A percentile compares a stretch with the other conserved stretches of the same genome.
Evolutionary conservation across 257 asterid species (phyloP).

Genomic region (Thymus quinquecostatus): DNA sequence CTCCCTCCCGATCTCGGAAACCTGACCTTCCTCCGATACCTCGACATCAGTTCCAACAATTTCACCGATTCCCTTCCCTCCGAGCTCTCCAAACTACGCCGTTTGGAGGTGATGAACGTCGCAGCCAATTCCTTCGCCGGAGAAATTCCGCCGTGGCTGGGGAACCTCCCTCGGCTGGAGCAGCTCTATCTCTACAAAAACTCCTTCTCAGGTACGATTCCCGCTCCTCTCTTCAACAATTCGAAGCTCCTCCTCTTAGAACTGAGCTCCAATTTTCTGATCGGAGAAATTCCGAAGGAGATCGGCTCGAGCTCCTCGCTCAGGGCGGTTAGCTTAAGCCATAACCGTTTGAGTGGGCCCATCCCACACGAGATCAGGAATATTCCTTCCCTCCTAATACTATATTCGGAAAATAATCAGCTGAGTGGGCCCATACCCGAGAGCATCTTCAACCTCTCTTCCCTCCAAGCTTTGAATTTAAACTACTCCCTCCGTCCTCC

Average conservation of each 20-base stretch:
- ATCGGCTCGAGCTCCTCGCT: neutral
- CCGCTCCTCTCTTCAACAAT: neutral
- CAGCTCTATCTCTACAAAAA: neutral
- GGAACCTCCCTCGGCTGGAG: neutral
- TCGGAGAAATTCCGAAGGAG: neutral
- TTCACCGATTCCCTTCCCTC: neutral
- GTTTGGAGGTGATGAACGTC: neutral
- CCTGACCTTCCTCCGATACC: neutral
- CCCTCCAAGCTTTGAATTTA: neutral
- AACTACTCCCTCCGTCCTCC: too few relatives aligned
- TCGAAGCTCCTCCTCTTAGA: neutral
- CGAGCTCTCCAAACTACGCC: neutral
- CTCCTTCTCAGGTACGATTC: neutral
- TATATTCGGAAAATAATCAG: neutral
- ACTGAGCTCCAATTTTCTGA: neutral
- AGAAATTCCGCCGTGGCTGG: neutral
- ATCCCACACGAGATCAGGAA: neutral
- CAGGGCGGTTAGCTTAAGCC: neutral
- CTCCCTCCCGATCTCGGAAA: conserved; percentile 6
- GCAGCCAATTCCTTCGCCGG: neutral
- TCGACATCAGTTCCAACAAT: conserved; percentile 5
- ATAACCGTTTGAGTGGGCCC: neutral
- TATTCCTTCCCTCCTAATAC: neutral
- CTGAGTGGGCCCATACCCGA: conserved; percentile 2
- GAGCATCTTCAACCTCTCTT: neutral